phyloP scores from a whole-genome alignment of 2,329 filamentous ascomycete genomes.

The Stromatinia cepivora region DNA sequence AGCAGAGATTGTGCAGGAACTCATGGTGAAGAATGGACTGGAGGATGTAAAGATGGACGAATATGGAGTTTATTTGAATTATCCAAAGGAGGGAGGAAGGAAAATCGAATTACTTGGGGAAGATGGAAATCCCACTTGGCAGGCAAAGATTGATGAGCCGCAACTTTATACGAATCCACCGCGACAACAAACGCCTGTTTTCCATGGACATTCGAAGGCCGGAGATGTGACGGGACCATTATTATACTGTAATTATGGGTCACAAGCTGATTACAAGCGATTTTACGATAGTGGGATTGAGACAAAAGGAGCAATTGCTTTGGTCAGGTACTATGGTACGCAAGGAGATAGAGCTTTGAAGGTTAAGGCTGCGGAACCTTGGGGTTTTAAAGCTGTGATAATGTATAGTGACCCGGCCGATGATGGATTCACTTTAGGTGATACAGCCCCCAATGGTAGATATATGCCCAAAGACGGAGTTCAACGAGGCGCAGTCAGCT shows the following conservation, averaged over 20 bases:
- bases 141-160: slow-evolving; percentile 80
- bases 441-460: slow-evolving; percentile 71
- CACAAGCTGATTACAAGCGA: slow-evolving; percentile 75
- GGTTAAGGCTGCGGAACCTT: slow-evolving; percentile 84
- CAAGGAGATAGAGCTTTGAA: slow-evolving; percentile 75
- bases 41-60: slow-evolving; percentile 76
- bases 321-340: slow-evolving; percentile 78
- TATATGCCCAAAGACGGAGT: slow-evolving; percentile 82
- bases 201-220: slow-evolving; percentile 85
- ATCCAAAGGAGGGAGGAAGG: slow-evolving; percentile 74
- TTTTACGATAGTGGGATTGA: slow-evolving; percentile 71
- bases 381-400: slow-evolving; percentile 82
- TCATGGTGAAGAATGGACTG: slow-evolving; percentile 70
- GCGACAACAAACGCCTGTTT: slow-evolving; percentile 71
- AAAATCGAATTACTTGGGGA: slow-evolving; percentile 76
- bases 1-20: slow-evolving; percentile 78
- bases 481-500: slow-evolving; percentile 76
- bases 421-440: slow-evolving; percentile 74
- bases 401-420: slow-evolving; percentile 90
- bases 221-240: slow-evolving; percentile 84
- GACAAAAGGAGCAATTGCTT: slow-evolving; percentile 75
- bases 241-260: slow-evolving; percentile 91
- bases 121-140: slow-evolving; percentile 67
- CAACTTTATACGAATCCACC: slow-evolving; percentile 62
- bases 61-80: slow-evolving; percentile 90